These are phyloP conservation scores for Fragaria nilgerrensis DNA, from an alignment of 306 rosid genomes.

Conservation along the genomic window DNA sequence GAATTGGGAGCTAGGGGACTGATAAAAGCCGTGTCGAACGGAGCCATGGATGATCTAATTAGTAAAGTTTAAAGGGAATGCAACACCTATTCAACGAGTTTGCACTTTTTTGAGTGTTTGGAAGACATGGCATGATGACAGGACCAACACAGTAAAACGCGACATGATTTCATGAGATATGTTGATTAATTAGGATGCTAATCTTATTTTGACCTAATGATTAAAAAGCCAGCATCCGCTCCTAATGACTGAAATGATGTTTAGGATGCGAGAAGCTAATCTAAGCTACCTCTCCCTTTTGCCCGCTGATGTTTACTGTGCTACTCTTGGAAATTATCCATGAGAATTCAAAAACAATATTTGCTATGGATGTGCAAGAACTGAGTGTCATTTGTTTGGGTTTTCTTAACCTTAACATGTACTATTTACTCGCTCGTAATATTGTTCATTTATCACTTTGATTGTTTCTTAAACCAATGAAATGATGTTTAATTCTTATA, in stretches of 20 bases:
- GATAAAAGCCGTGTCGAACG: conserved; percentile 13
- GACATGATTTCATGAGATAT: not conserved
- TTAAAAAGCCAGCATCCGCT: not conserved
- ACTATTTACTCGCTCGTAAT: not conserved
- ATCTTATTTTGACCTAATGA: not conserved
- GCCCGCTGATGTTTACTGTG: not conserved
- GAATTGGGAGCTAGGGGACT: conserved; percentile 2
- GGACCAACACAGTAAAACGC: not conserved
- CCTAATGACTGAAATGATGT: not conserved
- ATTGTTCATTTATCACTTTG: not conserved
- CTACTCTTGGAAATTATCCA: not conserved
- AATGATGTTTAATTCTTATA: too few relatives aligned
- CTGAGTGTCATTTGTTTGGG: not conserved
- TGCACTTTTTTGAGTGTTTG: conserved; percentile 13
- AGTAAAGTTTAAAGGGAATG: not conserved
- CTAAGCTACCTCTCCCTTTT: not conserved
- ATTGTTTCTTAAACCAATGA: not conserved
- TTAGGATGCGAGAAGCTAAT: not conserved
- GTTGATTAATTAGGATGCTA: not conserved
- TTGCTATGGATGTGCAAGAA: not conserved
- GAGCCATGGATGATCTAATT: conserved; percentile 10
- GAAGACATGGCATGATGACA: not conserved
- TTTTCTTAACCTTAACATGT: not conserved
- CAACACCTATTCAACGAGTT: not conserved
- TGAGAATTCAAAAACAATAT: not conserved